Base-by-base conservation (phyloP, 1,284 basidiomycete genomes). In the Xanthoconium separans region DNA sequence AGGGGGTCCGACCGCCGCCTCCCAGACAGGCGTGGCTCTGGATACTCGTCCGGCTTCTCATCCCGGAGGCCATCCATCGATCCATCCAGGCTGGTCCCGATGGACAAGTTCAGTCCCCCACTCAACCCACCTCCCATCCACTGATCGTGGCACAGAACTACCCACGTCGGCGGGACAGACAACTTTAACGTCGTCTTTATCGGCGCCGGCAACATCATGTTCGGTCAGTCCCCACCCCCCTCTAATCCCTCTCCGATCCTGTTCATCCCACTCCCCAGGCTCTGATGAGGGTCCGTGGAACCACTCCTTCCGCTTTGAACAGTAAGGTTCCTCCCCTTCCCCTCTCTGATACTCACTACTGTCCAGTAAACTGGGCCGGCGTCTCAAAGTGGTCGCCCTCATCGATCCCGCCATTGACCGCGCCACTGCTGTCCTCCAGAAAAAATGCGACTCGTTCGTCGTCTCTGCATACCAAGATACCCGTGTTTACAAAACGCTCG, bases 361-460 rank as follows among this genome's bases (percentile, higher is more conserved):
- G 59, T 51, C 10, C 72, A 95, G 89, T 77, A 98, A 99, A 79
- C 90, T 99, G 57, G 96, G 96, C 44, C 91, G 88, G 22, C 92
- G 96, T 65, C 89, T 99, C 73, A 98, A 97, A 73, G 94, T 99
- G 51, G 85, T 93, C 52, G 96, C 93, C 15, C 79, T 99, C 54
- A 91, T 99, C 65, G 96, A 99, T 72, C 96, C 97, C 30, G 87
- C 86, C 13, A 78, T 83, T 53, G 87, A 91, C 41, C 92, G 94
- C 56, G 93, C 95, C 18, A 79, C 85, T 15, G 75, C 82, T 13
- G 92, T 92, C 31, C 84, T 98, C 54, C 82, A 86, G 64, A 88
- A 91, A 75, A 99, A 99, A 82, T 87, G 94, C 69, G 87, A 91
- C 65, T 92, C 90, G 24, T 97, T 97, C 80, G 95, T 98, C 72